Evolutionary conservation across 1,139 yeast species (phyloP).

Genomic region (Yamadazyma trypodendri): DNA sequence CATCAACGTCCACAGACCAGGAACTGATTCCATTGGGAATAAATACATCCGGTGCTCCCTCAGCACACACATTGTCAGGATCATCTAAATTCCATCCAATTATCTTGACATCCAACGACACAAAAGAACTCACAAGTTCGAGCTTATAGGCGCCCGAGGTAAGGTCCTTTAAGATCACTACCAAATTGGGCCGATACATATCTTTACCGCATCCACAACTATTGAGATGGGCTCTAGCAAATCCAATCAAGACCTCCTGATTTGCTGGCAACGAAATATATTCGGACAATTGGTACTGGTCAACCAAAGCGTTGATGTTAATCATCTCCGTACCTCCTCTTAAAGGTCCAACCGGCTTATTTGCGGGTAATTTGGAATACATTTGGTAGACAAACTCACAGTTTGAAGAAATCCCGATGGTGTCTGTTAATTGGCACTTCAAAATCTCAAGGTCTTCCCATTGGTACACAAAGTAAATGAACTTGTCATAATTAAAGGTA

Average conservation of each 20-base stretch:
- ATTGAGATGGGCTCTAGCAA: slow-evolving; percentile 46
- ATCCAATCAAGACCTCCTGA: slow-evolving; percentile 46
- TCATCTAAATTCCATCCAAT: slow-evolving; percentile 32
- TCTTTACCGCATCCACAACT: slow-evolving; percentile 49
- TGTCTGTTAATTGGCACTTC: slow-evolving; percentile 21
- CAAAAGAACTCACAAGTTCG: slow-evolving; percentile 31
- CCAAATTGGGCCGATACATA: slow-evolving; percentile 47
- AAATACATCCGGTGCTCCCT: slow-evolving; percentile 22
- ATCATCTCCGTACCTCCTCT: slow-evolving; percentile 35
- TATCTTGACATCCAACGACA: slow-evolving; percentile 38
- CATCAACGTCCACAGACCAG: slow-evolving; percentile 18
- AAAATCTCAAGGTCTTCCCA: slow-evolving; percentile 28
- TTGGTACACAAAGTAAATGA: slow-evolving; percentile 27
- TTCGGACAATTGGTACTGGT: slow-evolving; percentile 18
- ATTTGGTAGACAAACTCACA: slow-evolving; percentile 28
- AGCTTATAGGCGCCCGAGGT: slow-evolving; percentile 18
- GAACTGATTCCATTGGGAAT: slow-evolving; percentile 38
- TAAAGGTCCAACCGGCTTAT: slow-evolving; percentile 26
- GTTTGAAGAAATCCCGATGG: slow-evolving; percentile 23
- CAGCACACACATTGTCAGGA: slow-evolving; percentile 22
- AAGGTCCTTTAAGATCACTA: slow-evolving; percentile 36
- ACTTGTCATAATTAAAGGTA: slow-evolving; percentile 16
- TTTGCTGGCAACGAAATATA: slow-evolving; percentile 18
- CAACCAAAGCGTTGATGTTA: slow-evolving; percentile 23
- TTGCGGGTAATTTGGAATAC: slow-evolving; percentile 15